Evolutionary conservation across 495 filamentous ascomycete genomes (phyloP).

Genomic region (Lasiosphaeris hirsuta): DNA sequence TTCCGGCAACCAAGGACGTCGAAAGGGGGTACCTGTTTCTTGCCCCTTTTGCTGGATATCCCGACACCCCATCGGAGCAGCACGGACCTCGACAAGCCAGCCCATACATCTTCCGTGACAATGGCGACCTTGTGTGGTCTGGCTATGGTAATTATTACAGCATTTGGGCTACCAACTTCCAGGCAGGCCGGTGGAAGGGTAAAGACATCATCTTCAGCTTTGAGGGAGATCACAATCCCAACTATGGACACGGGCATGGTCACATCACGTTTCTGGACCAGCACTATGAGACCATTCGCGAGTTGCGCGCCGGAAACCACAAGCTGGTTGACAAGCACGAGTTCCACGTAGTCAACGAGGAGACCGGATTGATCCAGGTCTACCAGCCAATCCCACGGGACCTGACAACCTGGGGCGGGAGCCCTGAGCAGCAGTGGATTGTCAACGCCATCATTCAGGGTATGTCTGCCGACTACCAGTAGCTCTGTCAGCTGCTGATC

Average conservation of each 20-base stretch:
- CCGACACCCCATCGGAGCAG: slow-evolving; percentile 37
- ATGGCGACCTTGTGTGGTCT: slow-evolving; percentile 55
- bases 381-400: slow-evolving; percentile 45
- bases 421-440: slow-evolving; percentile 45
- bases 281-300: slow-evolving; percentile 52
- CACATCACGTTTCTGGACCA: slow-evolving; percentile 51
- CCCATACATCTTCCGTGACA: slow-evolving; percentile 54
- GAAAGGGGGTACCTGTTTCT: slow-evolving; percentile 54
- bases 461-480: slow-evolving; percentile 18
- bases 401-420: slow-evolving; percentile 38
- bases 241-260: slow-evolving; percentile 53
- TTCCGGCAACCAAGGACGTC: slow-evolving; percentile 45
- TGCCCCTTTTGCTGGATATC: slow-evolving; percentile 50
- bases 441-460: slow-evolving; percentile 52
- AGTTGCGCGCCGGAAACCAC: slow-evolving; percentile 51
- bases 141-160: slow-evolving; percentile 54
- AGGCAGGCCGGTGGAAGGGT: slow-evolving; percentile 46
- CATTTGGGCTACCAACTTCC: slow-evolving; percentile 50
- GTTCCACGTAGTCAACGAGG: slow-evolving; percentile 49
- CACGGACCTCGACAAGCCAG: slow-evolving; percentile 54
- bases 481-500: too few relatives aligned
- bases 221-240: slow-evolving; percentile 52
- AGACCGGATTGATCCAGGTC: slow-evolving; percentile 50
- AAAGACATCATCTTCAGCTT: slow-evolving; percentile 53
- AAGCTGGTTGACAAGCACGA: slow-evolving; percentile 54